Conservation (phyloP, 2,329 filamentous ascomycete genomes). For the Pseudogymnoascus sp. region DNA sequence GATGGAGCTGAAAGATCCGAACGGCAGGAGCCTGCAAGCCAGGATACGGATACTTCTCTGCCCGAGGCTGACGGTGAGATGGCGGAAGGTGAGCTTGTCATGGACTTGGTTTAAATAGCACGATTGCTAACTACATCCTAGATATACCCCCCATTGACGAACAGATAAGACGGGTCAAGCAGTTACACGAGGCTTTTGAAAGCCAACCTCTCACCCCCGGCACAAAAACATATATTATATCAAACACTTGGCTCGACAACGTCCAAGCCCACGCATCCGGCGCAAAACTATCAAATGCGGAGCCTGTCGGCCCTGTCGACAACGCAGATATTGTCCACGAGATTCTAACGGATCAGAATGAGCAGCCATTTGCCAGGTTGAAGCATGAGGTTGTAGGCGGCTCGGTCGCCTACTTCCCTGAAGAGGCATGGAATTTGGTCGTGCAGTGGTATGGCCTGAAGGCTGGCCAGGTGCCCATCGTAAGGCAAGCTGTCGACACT, state of each 20-base stretch:
- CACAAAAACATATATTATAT: constrained; percentile 67
- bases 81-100: neutral
- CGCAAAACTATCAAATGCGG: constrained; percentile 50
- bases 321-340: constrained; percentile 74
- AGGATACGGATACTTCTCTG: neutral
- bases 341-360: constrained; percentile 43
- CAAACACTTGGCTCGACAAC: constrained; percentile 67
- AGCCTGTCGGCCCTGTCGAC: constrained; percentile 68
- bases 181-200: constrained; percentile 46
- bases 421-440: constrained; percentile 74
- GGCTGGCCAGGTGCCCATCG: constrained; percentile 61
- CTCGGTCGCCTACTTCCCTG: constrained; percentile 69
- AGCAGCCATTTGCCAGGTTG: constrained; percentile 61
- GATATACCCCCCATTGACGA: constrained; percentile 48
- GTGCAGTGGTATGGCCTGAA: constrained; percentile 75
- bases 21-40: neutral
- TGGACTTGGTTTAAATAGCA: neutral
- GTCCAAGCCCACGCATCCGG: constrained; percentile 60
- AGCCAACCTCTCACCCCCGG: constrained; percentile 19
- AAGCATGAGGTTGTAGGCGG: constrained; percentile 61
- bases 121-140: constrained; percentile 9
- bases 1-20: neutral
- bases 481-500: constrained; percentile 72
- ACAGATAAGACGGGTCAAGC: constrained; percentile 68
- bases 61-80: neutral